These are phyloP conservation scores for Coccinonectria pachysandricola DNA, from an alignment of 2,329 filamentous ascomycete genomes.

Conservation along the genomic window DNA sequence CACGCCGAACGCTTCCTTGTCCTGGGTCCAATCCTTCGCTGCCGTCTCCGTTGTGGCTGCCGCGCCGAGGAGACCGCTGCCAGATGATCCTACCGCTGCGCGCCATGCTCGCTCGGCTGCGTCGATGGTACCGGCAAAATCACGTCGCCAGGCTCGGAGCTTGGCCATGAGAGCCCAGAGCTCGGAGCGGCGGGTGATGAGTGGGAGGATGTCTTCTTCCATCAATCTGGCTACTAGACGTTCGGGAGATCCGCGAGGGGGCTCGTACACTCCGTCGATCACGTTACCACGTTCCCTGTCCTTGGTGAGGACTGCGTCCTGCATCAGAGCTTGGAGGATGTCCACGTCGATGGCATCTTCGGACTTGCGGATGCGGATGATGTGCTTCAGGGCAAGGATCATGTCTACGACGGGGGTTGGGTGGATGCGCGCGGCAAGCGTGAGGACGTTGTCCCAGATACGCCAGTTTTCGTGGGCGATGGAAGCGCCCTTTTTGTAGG, in stretches of 20 bases:
- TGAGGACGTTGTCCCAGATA: constrained; percentile 96
- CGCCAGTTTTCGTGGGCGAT: constrained; percentile 79
- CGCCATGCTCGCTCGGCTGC: constrained; percentile 89
- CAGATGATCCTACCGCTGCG: constrained; percentile 47
- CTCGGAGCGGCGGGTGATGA: constrained; percentile 70
- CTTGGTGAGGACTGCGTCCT: constrained; percentile 51
- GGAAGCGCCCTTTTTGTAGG: constrained; percentile 77
- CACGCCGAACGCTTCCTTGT: constrained; percentile 55
- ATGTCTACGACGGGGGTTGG: constrained; percentile 70
- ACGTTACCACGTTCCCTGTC: constrained; percentile 19
- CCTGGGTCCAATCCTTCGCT: constrained; percentile 34
- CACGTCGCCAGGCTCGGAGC: constrained; percentile 62
- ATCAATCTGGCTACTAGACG: constrained; percentile 60
- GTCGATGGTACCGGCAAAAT: constrained; percentile 63
- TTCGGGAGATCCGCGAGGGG: constrained; percentile 47
- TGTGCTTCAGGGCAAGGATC: constrained; percentile 59
- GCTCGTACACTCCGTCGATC: constrained; percentile 20
- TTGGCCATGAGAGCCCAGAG: constrained; percentile 69
- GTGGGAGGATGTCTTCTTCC: constrained; percentile 63
- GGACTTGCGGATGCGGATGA: constrained; percentile 67
- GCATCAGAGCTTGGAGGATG: constrained; percentile 61
- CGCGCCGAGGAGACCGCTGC: constrained; percentile 35
- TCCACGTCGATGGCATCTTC: constrained; percentile 71
- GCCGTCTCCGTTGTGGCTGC: constrained; percentile 20
- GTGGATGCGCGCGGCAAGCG: constrained; percentile 65